These are phyloP conservation scores for Gymnopilus junonius DNA, from an alignment of 768 basidiomycete genomes.

Conservation along the genomic window DNA sequence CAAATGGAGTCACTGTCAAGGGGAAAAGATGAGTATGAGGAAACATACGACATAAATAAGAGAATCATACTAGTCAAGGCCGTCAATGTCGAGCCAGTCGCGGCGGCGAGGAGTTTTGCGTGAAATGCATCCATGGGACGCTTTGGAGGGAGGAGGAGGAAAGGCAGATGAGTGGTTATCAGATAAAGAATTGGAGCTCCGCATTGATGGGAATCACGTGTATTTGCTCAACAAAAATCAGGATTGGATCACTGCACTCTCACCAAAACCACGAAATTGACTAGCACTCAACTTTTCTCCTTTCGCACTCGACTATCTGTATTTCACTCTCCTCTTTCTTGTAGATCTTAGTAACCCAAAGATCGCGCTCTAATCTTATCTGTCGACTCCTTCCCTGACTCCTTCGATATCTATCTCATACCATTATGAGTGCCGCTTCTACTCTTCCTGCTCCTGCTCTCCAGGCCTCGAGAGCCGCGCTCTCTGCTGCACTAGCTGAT, in stretches of 20 bases:
- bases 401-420: constrained; percentile 20
- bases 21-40: background rate
- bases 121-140: constrained; percentile 69
- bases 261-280: constrained; percentile 30
- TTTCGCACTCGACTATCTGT: constrained; percentile 16
- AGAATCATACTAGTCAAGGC: constrained; percentile 73
- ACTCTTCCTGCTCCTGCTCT: constrained; percentile 66
- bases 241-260: constrained; percentile 20
- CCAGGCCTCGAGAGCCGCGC: constrained; percentile 81
- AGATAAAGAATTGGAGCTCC: constrained; percentile 33
- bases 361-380: constrained; percentile 6
- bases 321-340: constrained; percentile 15
- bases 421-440: constrained; percentile 46
- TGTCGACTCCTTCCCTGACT: constrained; percentile 12
- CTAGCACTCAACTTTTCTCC: constrained; percentile 4
- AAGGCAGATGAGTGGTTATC: constrained; percentile 31
- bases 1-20: constrained; percentile 94
- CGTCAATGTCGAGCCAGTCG: constrained; percentile 79
- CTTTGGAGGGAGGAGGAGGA: constrained; percentile 12
- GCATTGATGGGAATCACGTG: constrained; percentile 19
- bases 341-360: constrained; percentile 9
- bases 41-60: background rate
- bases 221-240: constrained; percentile 24
- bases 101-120: constrained; percentile 82
- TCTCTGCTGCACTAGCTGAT: constrained; percentile 67